Conservation (phyloP, 1,284 basidiomycete genomes). For the Gomphus bonarii region DNA sequence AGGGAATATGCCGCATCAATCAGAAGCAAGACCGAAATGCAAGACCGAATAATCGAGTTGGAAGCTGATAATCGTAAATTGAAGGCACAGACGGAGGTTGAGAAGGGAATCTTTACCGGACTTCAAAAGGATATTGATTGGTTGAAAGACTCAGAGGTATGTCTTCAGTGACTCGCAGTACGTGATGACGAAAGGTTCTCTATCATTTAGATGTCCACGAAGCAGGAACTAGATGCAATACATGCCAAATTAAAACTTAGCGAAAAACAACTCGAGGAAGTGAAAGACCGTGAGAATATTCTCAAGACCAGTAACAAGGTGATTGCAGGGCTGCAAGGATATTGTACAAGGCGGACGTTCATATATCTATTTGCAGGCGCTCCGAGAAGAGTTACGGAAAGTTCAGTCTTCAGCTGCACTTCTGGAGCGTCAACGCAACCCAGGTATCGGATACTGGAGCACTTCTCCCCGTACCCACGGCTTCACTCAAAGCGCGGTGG, state of each 20-base stretch:
- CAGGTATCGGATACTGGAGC: conserved; percentile 86
- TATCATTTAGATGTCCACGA: conserved; percentile 30
- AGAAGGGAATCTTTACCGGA: conserved; percentile 37
- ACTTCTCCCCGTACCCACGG: conserved; percentile 9
- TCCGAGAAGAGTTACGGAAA: conserved; percentile 87
- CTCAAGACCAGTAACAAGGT: conserved; percentile 69
- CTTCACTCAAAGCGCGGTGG: conserved; percentile 10
- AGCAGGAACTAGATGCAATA: conserved; percentile 29
- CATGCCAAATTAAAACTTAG: conserved; percentile 18
- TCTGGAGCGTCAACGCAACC: conserved; percentile 82
- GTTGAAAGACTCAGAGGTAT: conserved; percentile 49
- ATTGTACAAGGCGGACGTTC: not conserved
- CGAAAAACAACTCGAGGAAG: conserved; percentile 55
- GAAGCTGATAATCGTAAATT: conserved; percentile 45
- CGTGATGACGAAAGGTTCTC: not conserved
- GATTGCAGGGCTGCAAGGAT: conserved; percentile 10
- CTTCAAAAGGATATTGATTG: conserved; percentile 39
- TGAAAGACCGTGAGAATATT: conserved; percentile 53
- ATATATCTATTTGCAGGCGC: conserved; percentile 36
- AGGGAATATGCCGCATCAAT: conserved; percentile 36
- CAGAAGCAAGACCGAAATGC: conserved; percentile 46
- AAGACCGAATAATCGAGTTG: conserved; percentile 42
- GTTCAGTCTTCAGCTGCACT: conserved; percentile 84
- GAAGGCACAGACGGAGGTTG: conserved; percentile 35
- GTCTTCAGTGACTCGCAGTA: conserved; percentile 12